A percentile compares a stretch with the other conserved stretches of the same genome.
Conservation (phyloP, 2,329 filamentous ascomycete genomes). For the Cadophora sp. region DNA sequence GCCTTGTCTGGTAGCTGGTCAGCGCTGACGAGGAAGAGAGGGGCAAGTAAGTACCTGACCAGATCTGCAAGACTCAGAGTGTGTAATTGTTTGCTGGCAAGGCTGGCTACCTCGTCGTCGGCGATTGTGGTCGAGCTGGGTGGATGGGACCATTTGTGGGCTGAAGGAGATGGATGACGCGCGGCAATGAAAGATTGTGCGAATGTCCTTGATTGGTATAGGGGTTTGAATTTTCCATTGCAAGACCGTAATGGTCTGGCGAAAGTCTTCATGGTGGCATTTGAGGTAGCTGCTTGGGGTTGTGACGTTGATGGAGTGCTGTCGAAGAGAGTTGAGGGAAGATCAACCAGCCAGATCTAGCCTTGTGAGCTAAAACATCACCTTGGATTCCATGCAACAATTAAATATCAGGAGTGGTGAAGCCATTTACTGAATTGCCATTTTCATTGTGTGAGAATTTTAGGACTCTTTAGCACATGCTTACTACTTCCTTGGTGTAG, state of each 20-base stretch:
- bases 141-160: slow-evolving; percentile 51
- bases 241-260: slow-evolving; percentile 49
- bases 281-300: slow-evolving; percentile 22
- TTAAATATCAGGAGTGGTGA: no score
- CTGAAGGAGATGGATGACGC: slow-evolving; percentile 42
- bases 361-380: not conserved
- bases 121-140: slow-evolving; percentile 59
- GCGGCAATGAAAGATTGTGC: slow-evolving; percentile 6
- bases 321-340: not conserved
- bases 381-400: no score
- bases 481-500: no score
- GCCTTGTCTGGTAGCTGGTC: slow-evolving; percentile 62
- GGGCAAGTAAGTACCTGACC: slow-evolving; percentile 67
- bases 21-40: not conserved
- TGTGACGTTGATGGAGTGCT: not conserved
- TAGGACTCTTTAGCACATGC: no score
- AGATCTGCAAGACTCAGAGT: slow-evolving; percentile 86
- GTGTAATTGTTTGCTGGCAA: slow-evolving; percentile 81
- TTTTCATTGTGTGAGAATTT: no score
- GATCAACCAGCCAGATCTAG: not conserved
- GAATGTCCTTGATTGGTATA: slow-evolving; percentile 6
- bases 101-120: slow-evolving; percentile 78
- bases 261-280: slow-evolving; percentile 57
- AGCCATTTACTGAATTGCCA: no score
- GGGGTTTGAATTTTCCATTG: slow-evolving; percentile 7